A percentile compares a stretch with the other conserved stretches of the same genome.
These are phyloP conservation scores for Diaporthe destruens DNA, from an alignment of 2,329 filamentous ascomycete genomes.

Conservation along the genomic window DNA sequence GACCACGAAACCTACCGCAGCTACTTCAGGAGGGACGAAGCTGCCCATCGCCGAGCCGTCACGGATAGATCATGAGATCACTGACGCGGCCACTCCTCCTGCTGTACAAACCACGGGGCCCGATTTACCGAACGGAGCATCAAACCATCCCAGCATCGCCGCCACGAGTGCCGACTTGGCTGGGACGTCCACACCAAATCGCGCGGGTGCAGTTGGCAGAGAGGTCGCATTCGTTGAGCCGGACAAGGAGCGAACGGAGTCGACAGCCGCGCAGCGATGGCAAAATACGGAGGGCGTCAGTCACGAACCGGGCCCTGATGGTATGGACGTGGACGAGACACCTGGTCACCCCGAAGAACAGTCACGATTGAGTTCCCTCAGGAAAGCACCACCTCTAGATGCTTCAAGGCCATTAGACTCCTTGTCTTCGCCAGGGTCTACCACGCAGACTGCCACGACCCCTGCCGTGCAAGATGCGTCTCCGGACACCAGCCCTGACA, in stretches of 20 bases:
- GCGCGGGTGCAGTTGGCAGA: conserved; percentile 23
- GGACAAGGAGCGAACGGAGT: conserved; percentile 2
- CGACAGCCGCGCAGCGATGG: conserved; percentile 5
- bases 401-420: conserved; percentile 56
- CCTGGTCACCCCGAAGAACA: conserved; percentile 48
- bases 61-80: neutral
- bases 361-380: conserved; percentile 48
- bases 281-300: conserved; percentile 42
- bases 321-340: conserved; percentile 44
- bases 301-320: conserved; percentile 39
- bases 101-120: neutral
- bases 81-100: neutral
- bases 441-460: conserved; percentile 79
- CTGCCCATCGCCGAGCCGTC: conserved; percentile 7
- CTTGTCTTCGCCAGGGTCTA: conserved; percentile 72
- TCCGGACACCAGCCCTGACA: conserved; percentile 80
- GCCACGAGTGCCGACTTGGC: neutral
- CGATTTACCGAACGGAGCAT: conserved; percentile 5
- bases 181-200: conserved; percentile 3
- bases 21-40: neutral
- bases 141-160: conserved; percentile 5
- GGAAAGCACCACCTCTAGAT: conserved; percentile 53
- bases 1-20: conserved; percentile 23
- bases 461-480: conserved; percentile 77
- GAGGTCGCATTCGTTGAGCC: conserved; percentile 39